Conservation (phyloP, 139 green algal genomes). For the Chlamydomonas schloesseri region DNA sequence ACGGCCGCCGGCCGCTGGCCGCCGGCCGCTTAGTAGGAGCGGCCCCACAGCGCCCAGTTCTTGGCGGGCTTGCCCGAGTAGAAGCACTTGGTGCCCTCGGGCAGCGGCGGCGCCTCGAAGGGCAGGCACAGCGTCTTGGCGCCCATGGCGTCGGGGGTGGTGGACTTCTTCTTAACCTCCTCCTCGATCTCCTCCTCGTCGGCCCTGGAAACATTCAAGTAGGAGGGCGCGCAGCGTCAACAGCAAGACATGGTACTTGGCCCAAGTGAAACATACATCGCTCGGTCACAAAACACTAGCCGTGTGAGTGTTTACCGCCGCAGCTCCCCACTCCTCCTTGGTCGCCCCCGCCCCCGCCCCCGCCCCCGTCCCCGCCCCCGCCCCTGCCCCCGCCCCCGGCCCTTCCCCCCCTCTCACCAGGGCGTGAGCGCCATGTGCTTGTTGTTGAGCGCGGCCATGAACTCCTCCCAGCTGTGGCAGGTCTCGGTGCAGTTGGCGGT, state of each 20-base stretch:
- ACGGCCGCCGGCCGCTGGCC: too few relatives aligned
- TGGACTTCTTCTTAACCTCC: conserved; percentile 90
- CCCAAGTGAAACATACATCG: neutral
- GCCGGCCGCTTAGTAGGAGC: conserved; percentile 90
- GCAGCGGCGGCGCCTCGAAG: conserved; percentile 92
- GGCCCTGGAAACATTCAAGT: conserved; percentile 45
- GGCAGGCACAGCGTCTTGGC: conserved; percentile 98
- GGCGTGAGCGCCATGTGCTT: conserved; percentile 95
- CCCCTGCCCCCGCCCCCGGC: neutral
- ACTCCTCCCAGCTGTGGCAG: conserved; percentile 90
- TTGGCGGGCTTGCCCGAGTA: conserved; percentile 93
- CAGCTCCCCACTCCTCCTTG: too few relatives aligned
- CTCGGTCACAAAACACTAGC: neutral
- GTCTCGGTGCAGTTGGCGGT: conserved; percentile 75
- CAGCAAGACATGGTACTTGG: neutral
- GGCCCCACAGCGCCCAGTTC: conserved; percentile 95
- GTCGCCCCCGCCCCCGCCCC: too few relatives aligned
- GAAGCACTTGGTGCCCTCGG: conserved; percentile 93
- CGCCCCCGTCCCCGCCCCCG: neutral
- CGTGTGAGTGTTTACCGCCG: neutral
- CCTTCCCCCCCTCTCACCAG: conserved; percentile 69
- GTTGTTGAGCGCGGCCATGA: conserved; percentile 91
- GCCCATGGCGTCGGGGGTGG: conserved; percentile 84
- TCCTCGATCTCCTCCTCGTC: conserved; percentile 88
- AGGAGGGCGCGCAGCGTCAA: neutral